Evolutionary conservation across 352 stramenopile species (phyloP), one percentile per base, ranked within the genome.

Genomic region (Globisporangium takayamanum): DNA sequence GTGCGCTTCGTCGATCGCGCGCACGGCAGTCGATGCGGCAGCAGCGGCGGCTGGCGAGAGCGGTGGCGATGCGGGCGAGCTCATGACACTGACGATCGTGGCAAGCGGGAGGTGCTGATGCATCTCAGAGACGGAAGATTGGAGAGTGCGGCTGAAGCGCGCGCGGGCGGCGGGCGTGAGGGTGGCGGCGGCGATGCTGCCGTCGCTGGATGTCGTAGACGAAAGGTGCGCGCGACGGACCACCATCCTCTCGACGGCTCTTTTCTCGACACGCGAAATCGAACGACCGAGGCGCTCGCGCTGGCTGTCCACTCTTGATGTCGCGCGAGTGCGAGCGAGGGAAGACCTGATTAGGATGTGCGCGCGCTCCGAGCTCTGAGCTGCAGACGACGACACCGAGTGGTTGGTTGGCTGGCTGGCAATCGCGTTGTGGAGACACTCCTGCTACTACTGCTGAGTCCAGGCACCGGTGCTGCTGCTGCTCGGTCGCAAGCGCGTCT

Each of bases 1-100:
- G 33, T 48, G 39, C n/a, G 45, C 41, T 20, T 63, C 57, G n/a
- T 72, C 73, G 61, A 46, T 22, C 10, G 3, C 20, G 10, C 20
- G 22, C 5, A 2, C 26, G 18, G 18, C 7, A 18, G 41, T 20
- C 15, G 49, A 15, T 25, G 56, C 12, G 16, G 55, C n/a, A 7
- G 15, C 16, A 36, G 25, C 11, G 7, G 15, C 11, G 25, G 47
- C 22, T 18, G 22, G 26, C 47, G 22, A 36, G 18, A 10, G 47
- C 22, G 22, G 47, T 12, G 22, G 47, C 47, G 46, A 26, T 8
- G 48, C 28, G 22, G 56, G 18, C 12, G 46, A 53, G 55, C 22
- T 60, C 45, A 53, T 60, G 33, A 53, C n/a, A 22, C 28, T 30
- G n/a, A 45, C 45, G 30, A 50, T 45, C 12, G 54, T 53, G 5